Conservation (phyloP, 192 early-diverging fungal genomes). For the Dimargaris xerosporica region DNA sequence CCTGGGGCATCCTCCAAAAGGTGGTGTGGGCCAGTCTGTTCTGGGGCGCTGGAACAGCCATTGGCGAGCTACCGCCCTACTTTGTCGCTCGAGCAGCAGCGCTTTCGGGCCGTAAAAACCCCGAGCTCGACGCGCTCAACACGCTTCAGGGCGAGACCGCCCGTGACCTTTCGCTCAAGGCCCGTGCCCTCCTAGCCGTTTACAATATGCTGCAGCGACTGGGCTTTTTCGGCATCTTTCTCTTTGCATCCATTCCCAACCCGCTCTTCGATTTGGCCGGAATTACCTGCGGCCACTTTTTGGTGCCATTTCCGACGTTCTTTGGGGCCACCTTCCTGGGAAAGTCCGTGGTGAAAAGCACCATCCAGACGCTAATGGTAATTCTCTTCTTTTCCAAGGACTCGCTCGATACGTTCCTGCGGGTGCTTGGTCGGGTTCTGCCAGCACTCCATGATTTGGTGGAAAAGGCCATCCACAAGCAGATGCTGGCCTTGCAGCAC, state of each 20-base stretch:
- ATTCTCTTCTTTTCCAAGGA: conserved; percentile 73
- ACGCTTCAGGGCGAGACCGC: conserved; percentile 16
- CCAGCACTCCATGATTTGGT: conserved; percentile 45
- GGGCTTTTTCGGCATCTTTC: conserved; percentile 81
- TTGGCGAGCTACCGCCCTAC: conserved; percentile 90
- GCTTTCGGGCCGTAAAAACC: conserved; percentile 32
- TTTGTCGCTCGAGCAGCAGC: conserved; percentile 77
- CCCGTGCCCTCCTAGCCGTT: conserved; percentile 46
- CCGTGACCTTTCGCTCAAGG: conserved; percentile 40
- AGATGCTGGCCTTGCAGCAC: conserved; percentile 19
- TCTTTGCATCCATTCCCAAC: conserved; percentile 94
- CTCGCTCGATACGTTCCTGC: conserved; percentile 41
- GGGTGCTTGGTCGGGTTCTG: conserved; percentile 29
- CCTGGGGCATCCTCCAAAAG: conserved; percentile 49
- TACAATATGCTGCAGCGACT: conserved; percentile 53
- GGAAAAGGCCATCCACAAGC: conserved; percentile 26
- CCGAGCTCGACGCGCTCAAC: conserved; percentile 29
- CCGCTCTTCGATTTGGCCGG: conserved; percentile 94
- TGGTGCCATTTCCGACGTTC: conserved; percentile 83
- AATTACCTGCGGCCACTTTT: conserved; percentile 85
- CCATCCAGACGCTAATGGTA: conserved; percentile 67
- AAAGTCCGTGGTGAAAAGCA: conserved; percentile 77
- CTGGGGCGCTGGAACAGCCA: conserved; percentile 85
- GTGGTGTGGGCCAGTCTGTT: conserved; percentile 68
- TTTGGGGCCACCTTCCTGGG: conserved; percentile 92